These are phyloP conservation scores for Colletotrichum chlorophyti DNA, from an alignment of 2,329 filamentous ascomycete genomes.

Conservation along the genomic window DNA sequence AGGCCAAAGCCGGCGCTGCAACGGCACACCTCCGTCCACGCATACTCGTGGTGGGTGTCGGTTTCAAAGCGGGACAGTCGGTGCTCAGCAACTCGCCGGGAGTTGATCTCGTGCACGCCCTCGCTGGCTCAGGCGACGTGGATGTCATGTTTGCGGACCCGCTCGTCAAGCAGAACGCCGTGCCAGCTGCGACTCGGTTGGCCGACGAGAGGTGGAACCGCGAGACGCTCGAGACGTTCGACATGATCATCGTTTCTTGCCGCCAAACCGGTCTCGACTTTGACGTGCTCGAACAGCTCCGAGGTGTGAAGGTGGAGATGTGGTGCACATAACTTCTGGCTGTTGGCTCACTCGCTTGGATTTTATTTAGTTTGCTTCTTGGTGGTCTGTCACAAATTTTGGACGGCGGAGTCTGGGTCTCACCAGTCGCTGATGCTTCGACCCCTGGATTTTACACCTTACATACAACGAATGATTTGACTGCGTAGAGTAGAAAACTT, in stretches of 20 bases:
- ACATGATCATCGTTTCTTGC: conserved; percentile 40
- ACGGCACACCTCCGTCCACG: conserved; percentile 29
- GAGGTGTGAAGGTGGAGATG: conserved; percentile 34
- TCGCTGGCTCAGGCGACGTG: conserved; percentile 31
- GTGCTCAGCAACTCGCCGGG: conserved; percentile 41
- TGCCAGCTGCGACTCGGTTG: conserved; percentile 37
- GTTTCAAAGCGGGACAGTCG: conserved; percentile 44
- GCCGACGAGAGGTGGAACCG: conserved; percentile 36
- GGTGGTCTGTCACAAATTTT: too few relatives aligned
- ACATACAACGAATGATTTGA: too few relatives aligned
- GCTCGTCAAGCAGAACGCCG: conserved; percentile 35
- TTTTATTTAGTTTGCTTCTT: too few relatives aligned
- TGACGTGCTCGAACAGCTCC: conserved; percentile 29
- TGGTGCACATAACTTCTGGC: conserved; percentile 25
- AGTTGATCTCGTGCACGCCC: conserved; percentile 34
- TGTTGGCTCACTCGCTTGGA: too few relatives aligned
- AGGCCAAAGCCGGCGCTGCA: background rate
- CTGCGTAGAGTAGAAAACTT: too few relatives aligned
- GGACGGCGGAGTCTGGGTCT: too few relatives aligned
- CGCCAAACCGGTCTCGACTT: conserved; percentile 39
- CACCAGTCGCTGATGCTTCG: too few relatives aligned
- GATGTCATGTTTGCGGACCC: conserved; percentile 41
- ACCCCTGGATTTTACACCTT: too few relatives aligned
- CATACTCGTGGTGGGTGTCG: conserved; percentile 40
- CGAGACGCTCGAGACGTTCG: conserved; percentile 33